These are phyloP conservation scores for Amniculicola lignicola DNA, from an alignment of 495 filamentous ascomycete species.

Conservation along the genomic window DNA sequence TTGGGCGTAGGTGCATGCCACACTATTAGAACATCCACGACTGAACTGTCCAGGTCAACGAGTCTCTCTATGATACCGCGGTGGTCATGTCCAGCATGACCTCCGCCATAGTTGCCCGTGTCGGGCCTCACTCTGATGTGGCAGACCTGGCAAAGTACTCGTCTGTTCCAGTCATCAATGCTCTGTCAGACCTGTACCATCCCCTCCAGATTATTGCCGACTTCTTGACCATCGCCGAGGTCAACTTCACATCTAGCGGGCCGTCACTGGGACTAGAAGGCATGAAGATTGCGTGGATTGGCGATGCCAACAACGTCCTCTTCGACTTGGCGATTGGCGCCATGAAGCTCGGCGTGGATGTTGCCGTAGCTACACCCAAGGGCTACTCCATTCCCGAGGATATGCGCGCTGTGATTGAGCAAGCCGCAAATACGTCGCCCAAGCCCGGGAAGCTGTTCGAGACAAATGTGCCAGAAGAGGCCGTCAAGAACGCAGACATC, in stretches of 20 bases:
- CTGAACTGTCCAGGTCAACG: conserved; percentile 63
- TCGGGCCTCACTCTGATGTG: conserved; percentile 79
- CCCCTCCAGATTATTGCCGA: conserved; percentile 92
- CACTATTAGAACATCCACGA: neutral
- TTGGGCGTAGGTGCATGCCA: conserved; percentile 59
- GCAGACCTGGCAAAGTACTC: conserved; percentile 73
- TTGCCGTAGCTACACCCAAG: conserved; percentile 80
- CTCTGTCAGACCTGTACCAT: conserved; percentile 81
- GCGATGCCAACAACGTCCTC: conserved; percentile 94
- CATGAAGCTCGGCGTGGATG: conserved; percentile 77
- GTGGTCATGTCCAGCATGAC: conserved; percentile 91
- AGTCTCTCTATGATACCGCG: conserved; percentile 84
- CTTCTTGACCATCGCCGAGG: conserved; percentile 83
- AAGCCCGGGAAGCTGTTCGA: conserved; percentile 66
- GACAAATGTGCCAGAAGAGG: conserved; percentile 78
- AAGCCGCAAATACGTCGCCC: conserved; percentile 54
- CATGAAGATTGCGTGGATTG: conserved; percentile 90
- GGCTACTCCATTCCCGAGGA: conserved; percentile 71
- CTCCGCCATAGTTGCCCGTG: conserved; percentile 83
- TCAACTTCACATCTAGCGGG: conserved; percentile 53
- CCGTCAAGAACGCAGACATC: conserved; percentile 82
- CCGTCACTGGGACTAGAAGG: conserved; percentile 66
- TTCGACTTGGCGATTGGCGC: conserved; percentile 87
- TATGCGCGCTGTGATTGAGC: conserved; percentile 67
- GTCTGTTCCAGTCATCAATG: conserved; percentile 90